Evolutionary conservation across 441 rosid species (phyloP), one percentile per base, ranked within the genome.

Genomic region (Flueggea neowawraea): DNA sequence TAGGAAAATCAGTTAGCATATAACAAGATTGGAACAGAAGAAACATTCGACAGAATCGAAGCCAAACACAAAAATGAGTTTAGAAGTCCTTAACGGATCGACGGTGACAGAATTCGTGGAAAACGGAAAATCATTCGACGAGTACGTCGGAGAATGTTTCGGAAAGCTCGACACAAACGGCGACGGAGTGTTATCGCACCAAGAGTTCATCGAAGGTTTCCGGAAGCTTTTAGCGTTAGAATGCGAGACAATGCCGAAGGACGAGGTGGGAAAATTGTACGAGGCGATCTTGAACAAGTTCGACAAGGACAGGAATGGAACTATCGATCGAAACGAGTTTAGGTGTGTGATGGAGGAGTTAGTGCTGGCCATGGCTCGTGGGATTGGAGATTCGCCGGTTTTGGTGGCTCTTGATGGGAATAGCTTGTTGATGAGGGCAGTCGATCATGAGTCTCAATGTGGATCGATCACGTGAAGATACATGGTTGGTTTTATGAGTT

Each of bases 391-490:
- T 10, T 58, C 79, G 48, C 83, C 79, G 4, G 76, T 81, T 15
- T 31, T 75, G 0, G 62, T 81, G 64, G 81, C 60, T 55, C 71
- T 82, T 48, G 76, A 72, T 57, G 50, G 65, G 13, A 74, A 72
- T 13, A 79, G 87, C 43, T 59, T 79, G 73, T 67, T 84, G 31
- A 72, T 75, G 80, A 73, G 78, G 56, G 88, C 80, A 31, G 69
- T 75, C 59, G 68, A 76, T 36, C 79, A 76, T 61, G 86, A 80
- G 31, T n/a, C 11, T 3, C 16, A 50, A 16, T 43, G 3, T 6
- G 45, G 12, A 43, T 43, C 45, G 2, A 43, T 43, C 1, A 43
- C 1, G 12, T 6, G 12, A 43, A 43, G 12, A 43, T 43, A 43
- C 45, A 43, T 43, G 45, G 8, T 6, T 6, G 45, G 8, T 43